Evolutionary conservation across 2,329 filamentous ascomycete genomes (phyloP).

Genomic region (Cladorrhinum sp.): DNA sequence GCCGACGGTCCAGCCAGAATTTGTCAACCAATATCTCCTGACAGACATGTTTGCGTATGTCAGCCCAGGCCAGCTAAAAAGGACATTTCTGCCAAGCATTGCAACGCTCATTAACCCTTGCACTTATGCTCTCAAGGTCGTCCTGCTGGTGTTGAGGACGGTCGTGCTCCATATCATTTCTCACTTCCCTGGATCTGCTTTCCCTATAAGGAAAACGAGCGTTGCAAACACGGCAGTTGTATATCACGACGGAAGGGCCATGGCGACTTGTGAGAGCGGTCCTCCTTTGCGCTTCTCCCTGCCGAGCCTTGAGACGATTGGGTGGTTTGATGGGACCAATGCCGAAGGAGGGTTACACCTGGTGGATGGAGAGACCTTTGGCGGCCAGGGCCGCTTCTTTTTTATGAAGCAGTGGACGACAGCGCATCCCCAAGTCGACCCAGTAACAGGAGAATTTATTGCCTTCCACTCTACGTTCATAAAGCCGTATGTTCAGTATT

Average conservation of each 20-base stretch:
- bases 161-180: constrained; percentile 57
- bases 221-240: constrained; percentile 66
- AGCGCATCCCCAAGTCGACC: constrained; percentile 66
- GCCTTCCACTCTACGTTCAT: constrained; percentile 66
- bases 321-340: constrained; percentile 63
- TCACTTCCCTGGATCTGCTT: constrained; percentile 53
- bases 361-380: constrained; percentile 39
- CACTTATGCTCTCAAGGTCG: constrained; percentile 48
- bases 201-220: constrained; percentile 63
- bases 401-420: constrained; percentile 72
- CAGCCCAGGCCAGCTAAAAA: constrained; percentile 45
- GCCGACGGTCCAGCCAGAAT: constrained; percentile 53
- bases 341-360: constrained; percentile 48
- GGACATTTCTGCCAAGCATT: constrained; percentile 65
- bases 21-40: constrained; percentile 66
- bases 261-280: constrained; percentile 70
- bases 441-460: constrained; percentile 60
- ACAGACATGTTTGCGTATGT: constrained; percentile 63
- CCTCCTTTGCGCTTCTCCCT: constrained; percentile 64
- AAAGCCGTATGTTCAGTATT: constrained; percentile 66
- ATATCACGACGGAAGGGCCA: constrained; percentile 65
- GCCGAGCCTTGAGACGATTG: constrained; percentile 63
- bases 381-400: constrained; percentile 52
- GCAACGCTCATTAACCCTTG: constrained; percentile 62
- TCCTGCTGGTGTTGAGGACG: constrained; percentile 53